Base-by-base conservation (phyloP, 805 yeast species). In the Blastobotrys peoriensis region DNA sequence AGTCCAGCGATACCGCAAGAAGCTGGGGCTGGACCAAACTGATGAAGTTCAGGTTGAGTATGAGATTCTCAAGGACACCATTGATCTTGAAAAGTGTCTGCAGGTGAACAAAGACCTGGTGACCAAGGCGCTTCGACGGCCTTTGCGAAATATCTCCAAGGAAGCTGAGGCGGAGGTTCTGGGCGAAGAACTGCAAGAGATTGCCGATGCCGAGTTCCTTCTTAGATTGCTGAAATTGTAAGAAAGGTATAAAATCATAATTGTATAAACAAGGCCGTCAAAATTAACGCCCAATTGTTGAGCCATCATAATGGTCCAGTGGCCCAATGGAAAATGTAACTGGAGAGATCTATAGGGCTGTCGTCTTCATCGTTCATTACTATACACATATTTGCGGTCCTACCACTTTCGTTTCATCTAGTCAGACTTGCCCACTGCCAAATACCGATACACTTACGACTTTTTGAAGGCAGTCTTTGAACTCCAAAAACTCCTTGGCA, bases 1-100 rank as follows among this genome's bases (percentile, higher is more conserved):
- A 69, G 87, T 93, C 55, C 99, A 93, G 75, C 83, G 96, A 67
- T 78, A 89, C 63, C 84, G 99, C 70, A 93, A 93, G 83, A 88
- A 89, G 76, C 88, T 86, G 52, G 95, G 96, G 27, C 75, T 93
- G 61, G 85, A 85, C 62, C 89, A 95, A 50, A 91, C 97, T 37
- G 98, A 93, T 63, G 98, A 93, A 56, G 94, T 93, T 41, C 66
- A 77, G 52, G 96, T 93, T 48, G 88, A 91, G 67, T 86, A 86
- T 67, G 69, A 78, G 52, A 63, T 88, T 49, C 55, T 68, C 46
- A 75, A 79, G 53, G 88, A 82, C 58, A 45, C 47, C 27, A 36
- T 40, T 27, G 42, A 40, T 20, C 46, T 43, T 20, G 70, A 89
- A 45, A 79, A 73, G 37, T 65, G 67, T 15, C 72, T 93, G 50